These are phyloP conservation scores for Geranium brycei DNA, from an alignment of 345 rosid species.

Conservation along the genomic window DNA sequence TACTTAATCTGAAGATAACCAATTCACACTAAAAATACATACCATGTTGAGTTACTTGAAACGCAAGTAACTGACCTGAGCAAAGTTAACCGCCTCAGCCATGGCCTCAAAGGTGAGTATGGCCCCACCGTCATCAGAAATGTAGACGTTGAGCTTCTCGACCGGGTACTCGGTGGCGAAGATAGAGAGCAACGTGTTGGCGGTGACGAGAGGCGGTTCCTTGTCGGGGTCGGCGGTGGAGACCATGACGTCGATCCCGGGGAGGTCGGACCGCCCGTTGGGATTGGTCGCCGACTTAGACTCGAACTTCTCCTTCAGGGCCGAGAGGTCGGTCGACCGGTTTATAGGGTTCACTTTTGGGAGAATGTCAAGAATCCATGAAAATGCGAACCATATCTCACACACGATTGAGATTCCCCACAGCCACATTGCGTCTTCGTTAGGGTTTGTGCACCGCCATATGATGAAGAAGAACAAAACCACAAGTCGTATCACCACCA, in stretches of 20 bases:
- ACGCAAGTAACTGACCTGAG: constrained; percentile 7
- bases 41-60: too few species aligned
- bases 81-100: constrained; percentile 97
- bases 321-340: constrained; percentile 74
- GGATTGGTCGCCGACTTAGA: constrained; percentile 83
- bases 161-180: constrained; percentile 78
- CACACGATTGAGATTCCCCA: constrained; percentile 78
- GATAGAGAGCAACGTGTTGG: constrained; percentile 78
- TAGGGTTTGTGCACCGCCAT: constrained; percentile 70
- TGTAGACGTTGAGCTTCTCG: constrained; percentile 63
- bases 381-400: constrained; percentile 85
- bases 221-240: constrained; percentile 94
- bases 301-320: constrained; percentile 77
- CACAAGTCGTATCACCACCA: constrained; percentile 43
- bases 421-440: constrained; percentile 73
- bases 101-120: constrained; percentile 86
- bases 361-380: constrained; percentile 85
- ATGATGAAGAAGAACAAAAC: constrained; percentile 63
- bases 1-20: too few species aligned
- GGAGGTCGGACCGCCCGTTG: constrained; percentile 81
- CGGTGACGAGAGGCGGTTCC: constrained; percentile 83
- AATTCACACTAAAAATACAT: too few species aligned
- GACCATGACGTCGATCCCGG: constrained; percentile 71
- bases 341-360: constrained; percentile 75
- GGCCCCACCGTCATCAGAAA: constrained; percentile 91